Evolutionary conservation across 2,329 filamentous ascomycete genomes (phyloP), one percentile per base, ranked within the genome.

Genomic region (Aspergillus udagawae): DNA sequence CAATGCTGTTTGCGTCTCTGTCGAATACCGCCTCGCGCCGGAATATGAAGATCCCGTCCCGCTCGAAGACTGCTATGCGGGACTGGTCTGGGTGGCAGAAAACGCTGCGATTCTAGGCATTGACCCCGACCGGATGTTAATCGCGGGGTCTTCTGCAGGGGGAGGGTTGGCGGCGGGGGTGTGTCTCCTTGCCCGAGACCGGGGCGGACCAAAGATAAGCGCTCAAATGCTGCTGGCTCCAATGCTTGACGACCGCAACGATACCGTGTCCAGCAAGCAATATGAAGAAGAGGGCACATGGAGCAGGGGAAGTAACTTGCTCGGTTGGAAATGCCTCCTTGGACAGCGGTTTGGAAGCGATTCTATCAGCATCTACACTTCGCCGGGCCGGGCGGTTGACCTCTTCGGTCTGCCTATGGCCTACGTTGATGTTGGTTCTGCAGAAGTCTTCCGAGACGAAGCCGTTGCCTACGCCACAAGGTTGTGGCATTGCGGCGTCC

Each of bases 1-100:
- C 6, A 14, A 42, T 6, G 38, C 17, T n/a, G 14, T 42, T 42
- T 42, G 38, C 5, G 20, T 68, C 48, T 61, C 63, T 3, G 62
- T 67, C 1, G 61, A 67, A 21, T 68, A 71, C 59, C 51, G 65
- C 4, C 54, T 65, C 12, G 59, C 67, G 0, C 69, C 69, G 0
- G 66, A 71, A 27, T 41, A 65, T 23, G 62, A 62, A 2, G 67
- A 63, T 53, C 64, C 68, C 20, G 53, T 58, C 0, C 49, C 59
- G 0, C 58, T 67, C 6, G 63, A 70, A 51, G 69, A 71, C 42
- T 45, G 60, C 21, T 63, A 62, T 38, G 65, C 67, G 8, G 63
- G 63, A 1, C 42, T 71, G 4, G 47, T 61, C 1, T 69, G 64
- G 66, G 47, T 68, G 3, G 60, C 60, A 55, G 50, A 59, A 5